Conservation (phyloP, 2,329 filamentous ascomycete species). For the Triangularia setosa region DNA sequence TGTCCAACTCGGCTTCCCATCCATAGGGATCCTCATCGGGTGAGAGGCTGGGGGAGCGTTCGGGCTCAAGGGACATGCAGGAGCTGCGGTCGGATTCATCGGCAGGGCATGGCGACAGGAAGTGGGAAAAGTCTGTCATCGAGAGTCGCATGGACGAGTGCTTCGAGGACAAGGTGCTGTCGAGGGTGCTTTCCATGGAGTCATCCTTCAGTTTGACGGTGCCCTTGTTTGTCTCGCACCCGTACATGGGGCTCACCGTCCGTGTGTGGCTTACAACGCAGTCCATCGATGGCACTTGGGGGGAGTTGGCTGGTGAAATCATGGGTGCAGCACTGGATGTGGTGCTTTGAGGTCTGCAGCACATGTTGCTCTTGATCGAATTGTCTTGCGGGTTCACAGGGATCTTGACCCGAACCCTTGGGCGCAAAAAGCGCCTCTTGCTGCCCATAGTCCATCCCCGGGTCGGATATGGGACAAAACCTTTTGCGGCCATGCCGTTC, state of each 20-base stretch:
- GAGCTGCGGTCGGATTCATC: conserved; percentile 13
- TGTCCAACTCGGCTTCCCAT: conserved; percentile 29
- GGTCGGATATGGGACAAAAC: conserved; percentile 27
- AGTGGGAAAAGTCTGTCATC: conserved; percentile 25
- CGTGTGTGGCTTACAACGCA: conserved; percentile 6
- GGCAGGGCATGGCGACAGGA: conserved; percentile 16
- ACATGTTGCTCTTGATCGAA: conserved; percentile 21
- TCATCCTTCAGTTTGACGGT: conserved; percentile 1
- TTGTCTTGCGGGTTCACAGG: conserved; percentile 29
- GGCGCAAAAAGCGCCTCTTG: conserved; percentile 20
- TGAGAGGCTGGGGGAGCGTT: conserved; percentile 10
- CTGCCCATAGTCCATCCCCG: conserved; percentile 10
- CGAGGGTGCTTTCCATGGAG: conserved; percentile 7
- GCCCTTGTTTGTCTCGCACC: conserved; percentile 10
- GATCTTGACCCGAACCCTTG: conserved; percentile 28
- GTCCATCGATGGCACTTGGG: conserved; percentile 8
- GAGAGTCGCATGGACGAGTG: conserved; percentile 15
- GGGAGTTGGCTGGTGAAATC: background rate
- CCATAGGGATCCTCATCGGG: conserved; percentile 28
- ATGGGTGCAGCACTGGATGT: conserved; percentile 12
- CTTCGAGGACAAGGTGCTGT: conserved; percentile 9
- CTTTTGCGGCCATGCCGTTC: conserved; percentile 50
- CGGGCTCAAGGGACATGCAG: conserved; percentile 17
- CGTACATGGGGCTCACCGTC: conserved; percentile 7
- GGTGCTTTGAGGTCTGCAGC: conserved; percentile 22